Evolutionary conservation across 768 basidiomycete genomes (phyloP), one percentile per base, ranked within the genome.

Genomic region (Lanmaoa pseudosensibilis): DNA sequence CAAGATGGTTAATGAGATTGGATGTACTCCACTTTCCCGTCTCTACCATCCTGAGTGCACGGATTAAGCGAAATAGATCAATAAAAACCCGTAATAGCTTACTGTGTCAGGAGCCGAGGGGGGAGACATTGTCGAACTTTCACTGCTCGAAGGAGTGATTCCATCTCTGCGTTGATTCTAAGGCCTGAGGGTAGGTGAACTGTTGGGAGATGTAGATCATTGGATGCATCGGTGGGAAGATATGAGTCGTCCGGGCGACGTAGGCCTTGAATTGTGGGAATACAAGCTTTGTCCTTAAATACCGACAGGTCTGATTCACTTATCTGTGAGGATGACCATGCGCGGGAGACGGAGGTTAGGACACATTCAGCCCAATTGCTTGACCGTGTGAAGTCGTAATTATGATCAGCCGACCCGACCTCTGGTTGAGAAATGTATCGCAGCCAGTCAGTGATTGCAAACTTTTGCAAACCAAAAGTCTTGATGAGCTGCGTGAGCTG

Each of bases 321-420:
- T 27, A 27, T 27, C 25, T 27, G 25, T 27, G 25, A 64, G 3
- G 81, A 80, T 10, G 82, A 77, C 91, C 93, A 96, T 0, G 81
- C 80, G 18, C 86, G 80, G 1, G 83, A 76, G 4, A 93, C 64
- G 46, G 83, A 75, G 2, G 65, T 66, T 9, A 95, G 74, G 4
- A 94, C 86, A 40, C 80, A 81, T 66, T 95, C 94, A 0, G 92
- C 83, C 82, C 94, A 96, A 16, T 73, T 63, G 0, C 88, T 72
- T 1, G 88, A 90, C 12, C 71, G 46, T 4, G 78, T 77, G 38
- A 96, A 74, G 65, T 94, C 84, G 54, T 81, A 78, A 38, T 83
- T 80, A 0, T 69, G 61, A 25, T 77, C 66, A 1, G 70, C 63
- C 12, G 74, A 73, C 15, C 67, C 56, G 34, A 82, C 72, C 2